These are phyloP conservation scores for Solanum chmielewskii DNA, from an alignment of 257 asterid genomes.

Conservation along the genomic window DNA sequence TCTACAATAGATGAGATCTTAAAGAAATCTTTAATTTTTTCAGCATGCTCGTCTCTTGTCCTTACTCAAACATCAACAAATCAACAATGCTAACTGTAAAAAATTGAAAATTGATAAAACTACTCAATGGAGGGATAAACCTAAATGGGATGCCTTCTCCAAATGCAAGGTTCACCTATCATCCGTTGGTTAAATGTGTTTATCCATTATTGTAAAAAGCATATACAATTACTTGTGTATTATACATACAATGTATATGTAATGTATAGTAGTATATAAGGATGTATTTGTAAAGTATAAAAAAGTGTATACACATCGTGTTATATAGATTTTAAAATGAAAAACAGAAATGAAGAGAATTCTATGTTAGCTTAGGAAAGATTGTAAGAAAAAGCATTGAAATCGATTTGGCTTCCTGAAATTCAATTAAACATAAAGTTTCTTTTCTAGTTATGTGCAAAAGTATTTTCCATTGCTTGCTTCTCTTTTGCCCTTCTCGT, in stretches of 20 bases:
- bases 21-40: not conserved
- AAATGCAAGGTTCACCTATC: not conserved
- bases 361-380: not conserved
- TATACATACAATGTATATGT: not conserved
- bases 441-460: not conserved
- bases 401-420: not conserved
- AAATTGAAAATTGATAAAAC: not conserved
- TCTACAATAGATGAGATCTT: not conserved
- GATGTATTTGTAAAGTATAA: not conserved
- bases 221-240: not conserved
- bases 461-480: not conserved
- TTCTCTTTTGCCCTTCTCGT: not conserved
- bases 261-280: not conserved
- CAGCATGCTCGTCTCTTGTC: not conserved
- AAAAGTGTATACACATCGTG: not conserved
- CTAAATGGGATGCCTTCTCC: not conserved
- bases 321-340: not conserved
- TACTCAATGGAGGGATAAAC: not conserved
- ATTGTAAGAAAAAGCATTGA: not conserved
- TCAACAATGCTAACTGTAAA: not conserved
- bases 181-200: not conserved
- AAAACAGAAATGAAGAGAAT: not conserved
- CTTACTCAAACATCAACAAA: not conserved
- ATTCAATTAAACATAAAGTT: not conserved
- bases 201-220: not conserved